Percentiles rank a stretch among this genome's conserved stretches.
These are phyloP conservation scores for Globisporangium emineosum DNA, from an alignment of 352 stramenopile species.

Conservation along the genomic window DNA sequence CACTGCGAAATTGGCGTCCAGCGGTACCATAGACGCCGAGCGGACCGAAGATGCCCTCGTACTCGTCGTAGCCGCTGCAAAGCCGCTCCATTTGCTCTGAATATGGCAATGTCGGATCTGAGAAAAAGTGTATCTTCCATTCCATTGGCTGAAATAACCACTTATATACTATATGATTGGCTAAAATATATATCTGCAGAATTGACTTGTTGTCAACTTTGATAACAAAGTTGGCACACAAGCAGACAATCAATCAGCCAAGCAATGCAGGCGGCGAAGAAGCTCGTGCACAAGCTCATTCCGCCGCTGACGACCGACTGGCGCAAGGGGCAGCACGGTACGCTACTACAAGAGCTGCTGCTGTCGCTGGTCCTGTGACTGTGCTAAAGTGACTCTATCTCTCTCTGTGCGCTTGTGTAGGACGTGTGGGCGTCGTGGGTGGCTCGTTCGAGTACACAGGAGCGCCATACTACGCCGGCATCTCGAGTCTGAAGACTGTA, in stretches of 20 bases:
- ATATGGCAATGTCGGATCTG: not conserved
- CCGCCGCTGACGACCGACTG: conserved; percentile 58
- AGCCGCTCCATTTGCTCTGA: conserved; percentile 7
- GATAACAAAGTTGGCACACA: too few relatives aligned
- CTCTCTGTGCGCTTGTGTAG: conserved; percentile 22
- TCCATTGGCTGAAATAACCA: not conserved
- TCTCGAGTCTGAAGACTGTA: conserved; percentile 90
- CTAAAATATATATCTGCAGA: not conserved
- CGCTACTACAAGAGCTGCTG: not conserved
- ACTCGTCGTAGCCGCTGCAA: conserved; percentile 62
- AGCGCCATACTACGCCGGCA: conserved; percentile 95
- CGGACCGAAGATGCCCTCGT: conserved; percentile 55
- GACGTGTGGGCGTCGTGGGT: conserved; percentile 91
- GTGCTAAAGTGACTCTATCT: conserved; percentile 4
- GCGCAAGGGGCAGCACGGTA: conserved; percentile 79
- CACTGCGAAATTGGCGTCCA: conserved; percentile 3
- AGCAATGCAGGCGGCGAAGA: conserved; percentile 9
- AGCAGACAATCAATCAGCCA: too few relatives aligned
- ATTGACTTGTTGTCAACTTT: too few relatives aligned
- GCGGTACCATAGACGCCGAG: conserved; percentile 24
- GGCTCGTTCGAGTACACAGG: conserved; percentile 97
- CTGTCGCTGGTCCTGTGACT: not conserved
- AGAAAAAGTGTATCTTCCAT: conserved; percentile 12
- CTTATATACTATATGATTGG: not conserved
- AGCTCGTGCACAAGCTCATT: conserved; percentile 50